Evolutionary conservation across 2,329 filamentous ascomycete genomes (phyloP).

Genomic region (Ramularia endophylla): DNA sequence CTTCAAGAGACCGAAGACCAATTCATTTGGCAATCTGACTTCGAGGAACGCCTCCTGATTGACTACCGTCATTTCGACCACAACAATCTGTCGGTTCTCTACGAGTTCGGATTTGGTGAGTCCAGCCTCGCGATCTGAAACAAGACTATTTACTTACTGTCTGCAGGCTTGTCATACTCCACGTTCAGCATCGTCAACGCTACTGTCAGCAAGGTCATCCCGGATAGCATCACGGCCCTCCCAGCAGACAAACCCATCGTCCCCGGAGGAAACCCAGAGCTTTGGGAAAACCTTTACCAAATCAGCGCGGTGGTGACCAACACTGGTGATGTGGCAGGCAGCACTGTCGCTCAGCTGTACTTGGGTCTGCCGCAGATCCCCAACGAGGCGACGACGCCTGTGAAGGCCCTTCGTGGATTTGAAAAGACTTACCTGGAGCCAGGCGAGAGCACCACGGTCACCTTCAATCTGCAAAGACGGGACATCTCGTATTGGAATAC

Average conservation of each 20-base stretch:
- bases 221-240: conserved; percentile 11
- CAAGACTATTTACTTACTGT: neutral
- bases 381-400: conserved; percentile 29
- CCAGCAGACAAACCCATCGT: conserved; percentile 15
- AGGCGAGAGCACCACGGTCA: conserved; percentile 17
- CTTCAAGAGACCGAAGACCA: conserved; percentile 31
- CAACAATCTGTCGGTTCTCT: conserved; percentile 28
- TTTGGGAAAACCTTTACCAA: conserved; percentile 57
- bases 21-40: conserved; percentile 44
- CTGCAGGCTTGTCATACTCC: conserved; percentile 22
- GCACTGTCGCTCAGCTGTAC: conserved; percentile 53
- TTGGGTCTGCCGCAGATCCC: conserved; percentile 35
- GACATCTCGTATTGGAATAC: conserved; percentile 19
- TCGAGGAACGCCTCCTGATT: conserved; percentile 47
- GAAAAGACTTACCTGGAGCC: conserved; percentile 31
- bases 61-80: conserved; percentile 51
- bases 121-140: neutral
- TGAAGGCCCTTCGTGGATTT: conserved; percentile 33
- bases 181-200: conserved; percentile 21
- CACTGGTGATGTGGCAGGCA: conserved; percentile 47
- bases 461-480: conserved; percentile 14
- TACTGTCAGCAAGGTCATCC: conserved; percentile 5
- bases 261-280: conserved; percentile 30
- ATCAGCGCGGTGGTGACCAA: conserved; percentile 58
- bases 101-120: conserved; percentile 27